Conservation (phyloP, 208 protist species). For the Polymyxa betae region DNA sequence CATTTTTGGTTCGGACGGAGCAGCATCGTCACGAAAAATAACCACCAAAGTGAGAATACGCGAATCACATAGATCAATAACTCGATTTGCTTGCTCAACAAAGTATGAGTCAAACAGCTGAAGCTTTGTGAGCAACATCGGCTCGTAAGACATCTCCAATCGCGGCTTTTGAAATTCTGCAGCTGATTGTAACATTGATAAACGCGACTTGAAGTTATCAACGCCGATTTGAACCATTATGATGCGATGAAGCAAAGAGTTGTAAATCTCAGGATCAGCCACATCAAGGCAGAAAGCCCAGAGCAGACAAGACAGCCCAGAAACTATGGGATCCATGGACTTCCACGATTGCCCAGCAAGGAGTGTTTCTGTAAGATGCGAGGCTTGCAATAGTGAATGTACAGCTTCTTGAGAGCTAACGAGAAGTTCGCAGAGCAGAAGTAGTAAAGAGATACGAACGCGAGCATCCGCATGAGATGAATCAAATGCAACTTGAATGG, state of each 20-base stretch:
- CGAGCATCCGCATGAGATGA: background rate
- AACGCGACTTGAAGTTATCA: background rate
- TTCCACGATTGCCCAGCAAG: background rate
- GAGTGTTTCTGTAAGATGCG: slow-evolving; percentile 4
- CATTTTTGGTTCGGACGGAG: background rate
- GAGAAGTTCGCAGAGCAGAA: background rate
- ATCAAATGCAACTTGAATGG: slow-evolving; percentile 44
- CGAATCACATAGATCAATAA: slow-evolving; percentile 37
- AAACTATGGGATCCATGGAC: background rate
- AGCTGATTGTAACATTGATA: background rate
- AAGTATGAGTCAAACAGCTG: background rate
- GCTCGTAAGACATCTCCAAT: background rate
- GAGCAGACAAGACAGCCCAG: background rate
- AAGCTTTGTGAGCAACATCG: background rate
- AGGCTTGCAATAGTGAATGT: background rate
- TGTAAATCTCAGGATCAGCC: background rate
- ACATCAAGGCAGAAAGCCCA: slow-evolving; percentile 13
- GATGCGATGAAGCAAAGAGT: background rate
- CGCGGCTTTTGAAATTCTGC: background rate
- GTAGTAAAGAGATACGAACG: background rate
- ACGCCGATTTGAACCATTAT: background rate
- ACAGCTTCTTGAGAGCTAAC: slow-evolving; percentile 8
- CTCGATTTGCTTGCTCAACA: background rate
- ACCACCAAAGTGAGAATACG: slow-evolving; percentile 12
- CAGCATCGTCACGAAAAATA: background rate